A percentile compares a stretch with the other conserved stretches of the same genome.
These are phyloP conservation scores for Aureobasidium mangrovei DNA, from an alignment of 2,329 filamentous ascomycete genomes.

Conservation along the genomic window DNA sequence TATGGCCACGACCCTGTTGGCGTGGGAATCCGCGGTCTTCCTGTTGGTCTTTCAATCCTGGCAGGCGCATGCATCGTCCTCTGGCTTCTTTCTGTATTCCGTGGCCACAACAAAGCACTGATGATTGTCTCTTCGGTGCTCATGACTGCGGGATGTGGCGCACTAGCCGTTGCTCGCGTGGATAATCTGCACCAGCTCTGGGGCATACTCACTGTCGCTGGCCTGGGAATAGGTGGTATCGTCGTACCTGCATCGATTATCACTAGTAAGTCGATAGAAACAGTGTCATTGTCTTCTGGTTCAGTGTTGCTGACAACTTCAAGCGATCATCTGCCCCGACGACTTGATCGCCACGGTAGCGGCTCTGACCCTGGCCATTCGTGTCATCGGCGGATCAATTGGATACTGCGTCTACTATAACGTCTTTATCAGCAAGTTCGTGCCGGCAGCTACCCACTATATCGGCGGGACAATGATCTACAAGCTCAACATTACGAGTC, in stretches of 20 bases:
- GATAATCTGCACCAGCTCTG: conserved; percentile 39
- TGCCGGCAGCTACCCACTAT: conserved; percentile 36
- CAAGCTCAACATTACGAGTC: conserved; percentile 42
- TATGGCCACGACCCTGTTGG: conserved; percentile 56
- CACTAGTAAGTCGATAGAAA: conserved; percentile 23
- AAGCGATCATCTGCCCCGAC: conserved; percentile 56
- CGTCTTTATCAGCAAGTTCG: conserved; percentile 42
- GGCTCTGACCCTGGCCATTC: conserved; percentile 59
- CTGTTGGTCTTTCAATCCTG: conserved; percentile 56
- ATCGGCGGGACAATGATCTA: conserved; percentile 44
- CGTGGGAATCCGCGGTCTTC: conserved; percentile 57
- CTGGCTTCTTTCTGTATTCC: conserved; percentile 47
- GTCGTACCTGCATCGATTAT: conserved; percentile 61
- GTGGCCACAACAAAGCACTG: conserved; percentile 51
- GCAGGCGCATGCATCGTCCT: conserved; percentile 52
- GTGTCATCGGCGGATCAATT: conserved; percentile 58
- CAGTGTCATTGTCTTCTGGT: not conserved
- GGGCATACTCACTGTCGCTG: conserved; percentile 51
- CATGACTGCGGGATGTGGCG: conserved; percentile 51
- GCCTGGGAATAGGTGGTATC: conserved; percentile 58
- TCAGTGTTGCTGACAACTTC: not conserved
- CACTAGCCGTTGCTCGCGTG: conserved; percentile 23
- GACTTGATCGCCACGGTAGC: conserved; percentile 62
- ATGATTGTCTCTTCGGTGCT: conserved; percentile 51
- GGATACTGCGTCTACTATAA: conserved; percentile 43